Base-by-base conservation (phyloP, 2,329 filamentous ascomycete species). In the Monilinia aucupariae region DNA sequence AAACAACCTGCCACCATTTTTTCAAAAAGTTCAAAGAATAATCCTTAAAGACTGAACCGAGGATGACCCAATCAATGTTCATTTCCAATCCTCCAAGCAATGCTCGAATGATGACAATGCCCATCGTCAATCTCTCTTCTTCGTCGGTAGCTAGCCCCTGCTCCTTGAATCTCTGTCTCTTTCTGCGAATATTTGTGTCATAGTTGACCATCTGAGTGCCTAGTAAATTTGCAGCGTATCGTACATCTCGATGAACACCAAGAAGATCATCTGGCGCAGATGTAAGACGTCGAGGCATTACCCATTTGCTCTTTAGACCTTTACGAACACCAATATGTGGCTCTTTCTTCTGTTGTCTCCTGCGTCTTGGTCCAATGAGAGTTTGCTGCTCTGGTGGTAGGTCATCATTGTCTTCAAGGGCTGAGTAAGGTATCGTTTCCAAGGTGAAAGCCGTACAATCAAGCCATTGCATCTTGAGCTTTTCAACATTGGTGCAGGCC, bases 61-160 rank as follows among this genome's bases (percentile, higher is more conserved):
- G 75, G 48, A 87, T 69, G 12, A 84, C 84, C 80, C 85, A 87
- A 68, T 88, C 85, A 27, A 86, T 77, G 1, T 78, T 76, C 67
- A 82, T 80, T 66, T 85, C 82, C 13, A 85, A 77, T 8, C 86
- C 86, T 12, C 86, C 86, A 8, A 86, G 75, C 10, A 88, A 74
- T 9, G 81, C 81, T 22, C 81, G 79, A 45, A 87, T 76, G 17
- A 82, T 80, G 58, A 87, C 76, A 63, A 87, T 83, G 3, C 83
- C 81, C 22, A 83, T 80, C 59, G 87, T 75, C 34, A 85, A 75
- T 51, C 81, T 77, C 43, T 75, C 76, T 63, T 80, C 78, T 68
- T 78, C 76, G 55, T 78, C 76, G 4, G 76, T 68, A 1, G 76
- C 73, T 53, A 76, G 71, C 25, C 67, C 64, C 71, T 45, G 64